Evolutionary conservation across 2,329 filamentous ascomycete species (phyloP).

Genomic region (Chlorencoelia australis): DNA sequence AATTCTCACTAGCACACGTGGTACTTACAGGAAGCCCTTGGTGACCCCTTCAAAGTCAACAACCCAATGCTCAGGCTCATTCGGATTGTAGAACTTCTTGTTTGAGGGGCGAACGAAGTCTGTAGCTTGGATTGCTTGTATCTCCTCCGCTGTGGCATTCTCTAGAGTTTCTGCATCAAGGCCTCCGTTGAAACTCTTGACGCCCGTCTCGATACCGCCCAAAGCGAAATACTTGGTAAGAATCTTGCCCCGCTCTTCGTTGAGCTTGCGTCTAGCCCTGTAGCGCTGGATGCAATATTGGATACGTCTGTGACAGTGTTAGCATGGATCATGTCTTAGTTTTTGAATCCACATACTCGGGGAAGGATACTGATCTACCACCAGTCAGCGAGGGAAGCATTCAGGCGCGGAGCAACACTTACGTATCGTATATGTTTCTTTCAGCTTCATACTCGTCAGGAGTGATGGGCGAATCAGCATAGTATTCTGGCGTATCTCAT

Average conservation of each 20-base stretch:
- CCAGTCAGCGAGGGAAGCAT: conserved; percentile 16
- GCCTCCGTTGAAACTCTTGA: conserved; percentile 51
- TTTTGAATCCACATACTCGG: conserved; percentile 39
- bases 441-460: conserved; percentile 58
- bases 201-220: conserved; percentile 63
- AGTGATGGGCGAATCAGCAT: conserved; percentile 69
- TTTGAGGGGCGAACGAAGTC: conserved; percentile 43
- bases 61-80: conserved; percentile 48
- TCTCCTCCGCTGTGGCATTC: conserved; percentile 51
- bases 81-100: conserved; percentile 40
- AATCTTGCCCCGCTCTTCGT: conserved; percentile 47
- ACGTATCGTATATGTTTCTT: conserved; percentile 56
- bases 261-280: conserved; percentile 64
- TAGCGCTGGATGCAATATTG: conserved; percentile 79
- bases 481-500: conserved; percentile 46
- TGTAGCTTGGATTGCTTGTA: conserved; percentile 52
- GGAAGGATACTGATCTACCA: conserved; percentile 40
- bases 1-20: neutral
- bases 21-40: conserved; percentile 64
- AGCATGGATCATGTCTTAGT: conserved; percentile 7
- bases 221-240: conserved; percentile 76
- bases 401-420: conserved; percentile 24
- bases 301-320: conserved; percentile 47
- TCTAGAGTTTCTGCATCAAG: conserved; percentile 51
- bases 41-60: conserved; percentile 75